phyloP scores from a whole-genome alignment of 768 basidiomycete species.

The Serendipita vermifera region DNA sequence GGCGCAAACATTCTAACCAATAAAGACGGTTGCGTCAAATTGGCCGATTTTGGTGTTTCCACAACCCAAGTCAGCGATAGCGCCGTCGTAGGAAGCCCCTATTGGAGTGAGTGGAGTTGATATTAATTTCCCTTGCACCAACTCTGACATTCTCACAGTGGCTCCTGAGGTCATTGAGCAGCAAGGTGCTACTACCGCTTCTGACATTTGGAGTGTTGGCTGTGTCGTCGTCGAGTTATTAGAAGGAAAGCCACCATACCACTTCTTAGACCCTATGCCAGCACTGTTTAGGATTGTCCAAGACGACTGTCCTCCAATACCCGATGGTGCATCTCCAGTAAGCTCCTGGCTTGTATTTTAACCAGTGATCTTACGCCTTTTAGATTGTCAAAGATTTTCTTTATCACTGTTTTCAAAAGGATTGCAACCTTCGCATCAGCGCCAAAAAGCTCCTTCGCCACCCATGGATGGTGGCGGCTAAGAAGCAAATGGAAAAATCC shows the following conservation, averaged over 20 bases:
- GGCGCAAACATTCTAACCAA: constrained; percentile 98
- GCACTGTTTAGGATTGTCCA: constrained; percentile 97
- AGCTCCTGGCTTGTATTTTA: not conserved
- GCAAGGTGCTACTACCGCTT: constrained; percentile 89
- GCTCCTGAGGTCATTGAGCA: constrained; percentile 99
- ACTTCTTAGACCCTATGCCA: constrained; percentile 94
- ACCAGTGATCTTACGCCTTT: not conserved
- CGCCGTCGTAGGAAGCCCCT: constrained; percentile 93
- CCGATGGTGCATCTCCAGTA: constrained; percentile 77
- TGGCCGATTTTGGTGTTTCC: constrained; percentile 97
- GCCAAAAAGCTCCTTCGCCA: constrained; percentile 87
- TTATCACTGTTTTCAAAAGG: constrained; percentile 97
- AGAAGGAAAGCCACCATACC: constrained; percentile 87
- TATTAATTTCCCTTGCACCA: not conserved
- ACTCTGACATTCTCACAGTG: constrained; percentile 38
- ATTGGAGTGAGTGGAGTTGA: constrained; percentile 67
- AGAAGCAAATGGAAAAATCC: constrained; percentile 48
- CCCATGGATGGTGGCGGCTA: constrained; percentile 88
- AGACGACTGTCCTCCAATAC: constrained; percentile 93
- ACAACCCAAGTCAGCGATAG: constrained; percentile 67
- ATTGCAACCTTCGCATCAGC: constrained; percentile 83
- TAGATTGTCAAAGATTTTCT: constrained; percentile 89
- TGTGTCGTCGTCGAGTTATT: constrained; percentile 95
- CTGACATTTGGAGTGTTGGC: constrained; percentile 95
- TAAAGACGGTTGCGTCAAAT: constrained; percentile 94